phyloP scores from a whole-genome alignment of 352 stramenopile genomes.

The Globisporangium alternatum region DNA sequence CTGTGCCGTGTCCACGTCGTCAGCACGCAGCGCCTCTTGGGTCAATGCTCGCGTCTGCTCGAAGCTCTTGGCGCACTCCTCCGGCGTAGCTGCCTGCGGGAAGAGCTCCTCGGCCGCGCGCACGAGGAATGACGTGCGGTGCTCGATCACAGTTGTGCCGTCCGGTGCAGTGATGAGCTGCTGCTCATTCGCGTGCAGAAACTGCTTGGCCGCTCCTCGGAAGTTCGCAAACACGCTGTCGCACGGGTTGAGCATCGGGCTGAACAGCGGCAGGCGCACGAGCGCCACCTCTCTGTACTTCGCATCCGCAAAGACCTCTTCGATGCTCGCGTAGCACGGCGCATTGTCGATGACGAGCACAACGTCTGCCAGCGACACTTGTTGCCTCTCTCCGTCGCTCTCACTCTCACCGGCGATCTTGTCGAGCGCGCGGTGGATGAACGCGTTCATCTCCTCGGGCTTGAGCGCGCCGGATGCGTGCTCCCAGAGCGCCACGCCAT shows the following conservation, averaged over 20 bases:
- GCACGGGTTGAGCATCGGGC: conserved; percentile 14
- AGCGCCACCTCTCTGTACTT: conserved; percentile 11
- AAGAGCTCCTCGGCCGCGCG: conserved; percentile 14
- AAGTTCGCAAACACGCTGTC: conserved; percentile 15
- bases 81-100: not conserved
- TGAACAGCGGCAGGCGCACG: conserved; percentile 5
- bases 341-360: conserved; percentile 17
- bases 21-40: conserved; percentile 5
- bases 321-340: conserved; percentile 1
- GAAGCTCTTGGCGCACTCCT: conserved; percentile 16
- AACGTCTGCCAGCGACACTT: conserved; percentile 5
- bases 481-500: conserved; percentile 15
- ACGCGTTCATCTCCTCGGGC: conserved; percentile 8
- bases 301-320: conserved; percentile 1
- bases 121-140: conserved; percentile 17
- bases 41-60: not conserved
- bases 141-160: conserved; percentile 16
- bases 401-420: conserved; percentile 2
- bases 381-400: not conserved
- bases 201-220: conserved; percentile 10
- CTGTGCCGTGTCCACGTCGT: not conserved
- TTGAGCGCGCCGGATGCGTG: conserved; percentile 8
- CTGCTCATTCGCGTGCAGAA: conserved; percentile 10
- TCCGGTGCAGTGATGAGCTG: not conserved
- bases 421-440: conserved; percentile 14